Percentiles rank a stretch among this genome's conserved stretches.
These are phyloP conservation scores for Plasmodium vivax DNA, from an alignment of 169 alveolate genomes.

Conservation along the genomic window DNA sequence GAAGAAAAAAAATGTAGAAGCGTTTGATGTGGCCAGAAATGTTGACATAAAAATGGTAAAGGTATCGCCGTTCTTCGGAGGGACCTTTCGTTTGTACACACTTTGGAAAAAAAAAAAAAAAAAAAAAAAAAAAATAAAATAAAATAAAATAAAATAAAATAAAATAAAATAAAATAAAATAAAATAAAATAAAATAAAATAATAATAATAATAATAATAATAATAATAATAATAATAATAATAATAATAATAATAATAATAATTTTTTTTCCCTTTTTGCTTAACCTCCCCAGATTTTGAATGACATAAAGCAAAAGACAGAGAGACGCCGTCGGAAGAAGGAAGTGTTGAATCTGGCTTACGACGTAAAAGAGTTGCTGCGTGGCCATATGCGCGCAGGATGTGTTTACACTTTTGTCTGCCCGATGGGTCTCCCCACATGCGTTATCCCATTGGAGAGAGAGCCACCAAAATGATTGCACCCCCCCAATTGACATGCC, in stretches of 20 bases:
- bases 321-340: constrained; percentile 38
- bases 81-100: constrained; percentile 1
- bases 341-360: constrained; percentile 35
- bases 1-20: constrained; percentile 42
- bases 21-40: constrained; percentile 46
- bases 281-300: constrained; percentile 2
- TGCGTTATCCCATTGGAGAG: not conserved
- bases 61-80: constrained; percentile 77
- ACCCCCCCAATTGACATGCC: not conserved
- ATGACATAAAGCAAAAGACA: constrained; percentile 56
- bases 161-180: not conserved
- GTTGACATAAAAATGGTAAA: constrained; percentile 63
- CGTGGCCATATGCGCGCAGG: not conserved
- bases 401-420: not conserved
- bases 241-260: not conserved
- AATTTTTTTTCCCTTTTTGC: not conserved
- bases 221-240: not conserved
- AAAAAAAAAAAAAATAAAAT: not conserved
- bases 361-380: constrained; percentile 3
- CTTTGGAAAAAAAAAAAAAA: not conserved
- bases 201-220: not conserved
- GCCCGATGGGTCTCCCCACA: not conserved
- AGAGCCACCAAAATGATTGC: not conserved
- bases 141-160: not conserved
- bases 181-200: not conserved